Evolutionary conservation across 2,329 filamentous ascomycete species (phyloP), one percentile per base, ranked within the genome.

Genomic region (Pestalotiopsis sp.): DNA sequence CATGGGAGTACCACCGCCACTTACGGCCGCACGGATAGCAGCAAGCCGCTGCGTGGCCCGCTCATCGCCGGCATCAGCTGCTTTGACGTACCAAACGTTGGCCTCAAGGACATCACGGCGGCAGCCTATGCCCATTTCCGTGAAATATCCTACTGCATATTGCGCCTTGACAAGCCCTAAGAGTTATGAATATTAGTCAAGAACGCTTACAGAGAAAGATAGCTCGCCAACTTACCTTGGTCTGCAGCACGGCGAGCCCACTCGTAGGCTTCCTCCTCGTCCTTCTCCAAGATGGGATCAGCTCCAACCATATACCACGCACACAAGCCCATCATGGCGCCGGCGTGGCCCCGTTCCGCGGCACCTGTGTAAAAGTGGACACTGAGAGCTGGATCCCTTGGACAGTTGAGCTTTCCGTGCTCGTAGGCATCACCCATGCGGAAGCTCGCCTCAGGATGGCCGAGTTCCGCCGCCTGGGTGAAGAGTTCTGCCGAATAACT

Each of bases 221-320:
- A 52, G 9, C 14, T 31, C 14, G 41, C 63, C 23, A 39, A 85
- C 91, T 80, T 86, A 97, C 95, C 95, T 72, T 91, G 85, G 71
- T 96, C 92, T 39, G 95, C 95, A 67, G 96, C 93, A 76, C 91
- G 91, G 75, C 90, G 90, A 17, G 96, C 95, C 96, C 96, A 99
- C 79, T 97, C 95, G 76, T 97, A 98, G 11, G 96, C 96, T 80
- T 99, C 96, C 73, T 92, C 92, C 79, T 98, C 95, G 75, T 99
- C 95, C 81, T 96, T 97, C 70, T 97, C 95, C 25, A 99, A 83
- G 14, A 98, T 90, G 0, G 95, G 94, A 73, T 95, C 92, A 1
- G 96, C 96, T 12, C 96, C 96, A 56, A 98, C 92, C 87, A 98
- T 92, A 80, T 98, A 99, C 96, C 96, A 99, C 12, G 96, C 96